A percentile compares a stretch with the other conserved stretches of the same genome.
These are phyloP conservation scores for Lachnellula arida DNA, from an alignment of 2,329 filamentous ascomycete species.

Conservation along the genomic window DNA sequence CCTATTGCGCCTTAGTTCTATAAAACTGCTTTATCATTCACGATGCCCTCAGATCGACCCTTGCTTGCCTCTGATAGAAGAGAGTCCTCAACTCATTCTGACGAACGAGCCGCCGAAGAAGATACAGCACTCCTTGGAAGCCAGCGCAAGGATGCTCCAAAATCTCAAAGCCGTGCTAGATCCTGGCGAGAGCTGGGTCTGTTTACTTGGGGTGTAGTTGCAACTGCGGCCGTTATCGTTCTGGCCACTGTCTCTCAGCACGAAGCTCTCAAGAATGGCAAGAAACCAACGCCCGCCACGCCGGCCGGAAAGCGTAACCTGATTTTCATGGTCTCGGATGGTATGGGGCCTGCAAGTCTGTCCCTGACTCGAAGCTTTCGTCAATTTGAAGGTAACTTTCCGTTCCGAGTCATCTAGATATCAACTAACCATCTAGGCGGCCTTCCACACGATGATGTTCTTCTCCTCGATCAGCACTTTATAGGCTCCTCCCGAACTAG, in stretches of 20 bases:
- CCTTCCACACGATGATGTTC: conserved; percentile 68
- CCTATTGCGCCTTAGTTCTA: not conserved
- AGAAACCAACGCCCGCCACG: conserved; percentile 31
- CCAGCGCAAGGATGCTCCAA: conserved; percentile 23
- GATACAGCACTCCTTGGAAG: conserved; percentile 35
- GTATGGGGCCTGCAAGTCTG: conserved; percentile 93
- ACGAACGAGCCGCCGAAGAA: conserved; percentile 47
- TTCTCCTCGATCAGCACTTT: conserved; percentile 81
- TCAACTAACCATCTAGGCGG: conserved; percentile 39
- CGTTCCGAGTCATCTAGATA: not conserved
- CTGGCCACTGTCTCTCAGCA: conserved; percentile 78
- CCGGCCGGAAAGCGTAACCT: conserved; percentile 76
- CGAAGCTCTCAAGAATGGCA: conserved; percentile 37
- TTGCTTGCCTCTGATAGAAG: conserved; percentile 36
- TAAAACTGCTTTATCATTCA: not conserved
- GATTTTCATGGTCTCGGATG: conserved; percentile 98
- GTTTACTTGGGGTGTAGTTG: conserved; percentile 77
- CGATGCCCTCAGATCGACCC: conserved; percentile 25
- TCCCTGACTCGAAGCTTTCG: conserved; percentile 82
- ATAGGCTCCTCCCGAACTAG: conserved; percentile 87
- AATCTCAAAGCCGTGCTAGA: conserved; percentile 39
- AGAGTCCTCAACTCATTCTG: conserved; percentile 51
- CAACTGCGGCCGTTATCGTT: conserved; percentile 73
- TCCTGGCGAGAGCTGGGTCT: conserved; percentile 70
- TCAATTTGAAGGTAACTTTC: conserved; percentile 56